Evolutionary conservation across 306 rosid genomes (phyloP).

Genomic region (Trifolium subterraneum): DNA sequence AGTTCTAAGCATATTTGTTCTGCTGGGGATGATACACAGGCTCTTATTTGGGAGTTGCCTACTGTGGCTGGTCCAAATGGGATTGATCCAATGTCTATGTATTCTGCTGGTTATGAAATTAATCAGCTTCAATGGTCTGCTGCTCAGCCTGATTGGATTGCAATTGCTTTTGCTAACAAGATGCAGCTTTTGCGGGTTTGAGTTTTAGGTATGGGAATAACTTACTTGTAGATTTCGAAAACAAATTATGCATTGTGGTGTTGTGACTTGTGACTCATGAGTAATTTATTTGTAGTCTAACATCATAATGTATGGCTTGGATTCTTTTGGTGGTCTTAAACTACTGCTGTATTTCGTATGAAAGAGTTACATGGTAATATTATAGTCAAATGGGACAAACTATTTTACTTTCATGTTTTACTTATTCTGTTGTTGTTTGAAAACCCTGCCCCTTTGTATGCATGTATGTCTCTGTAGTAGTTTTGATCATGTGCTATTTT

Average conservation of each 20-base stretch:
- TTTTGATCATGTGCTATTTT: conserved; percentile 2
- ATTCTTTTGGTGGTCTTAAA: conserved; percentile 18
- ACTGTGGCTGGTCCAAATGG: conserved; percentile 77
- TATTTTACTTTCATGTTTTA: conserved; percentile 12
- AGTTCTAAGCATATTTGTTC: conserved; percentile 75
- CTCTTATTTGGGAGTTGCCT: conserved; percentile 92
- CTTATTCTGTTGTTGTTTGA: conserved; percentile 2
- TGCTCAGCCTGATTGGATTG: conserved; percentile 88
- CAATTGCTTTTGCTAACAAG: conserved; percentile 82
- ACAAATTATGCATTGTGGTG: neutral
- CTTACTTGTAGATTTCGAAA: neutral
- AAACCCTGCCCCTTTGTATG: neutral
- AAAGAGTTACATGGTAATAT: neutral
- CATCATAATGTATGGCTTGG: conserved; percentile 4
- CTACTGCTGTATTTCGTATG: neutral
- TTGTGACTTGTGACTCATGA: neutral
- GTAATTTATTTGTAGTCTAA: neutral
- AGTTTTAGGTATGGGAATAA: conserved; percentile 43
- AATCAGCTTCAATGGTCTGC: conserved; percentile 95
- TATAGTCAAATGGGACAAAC: neutral
- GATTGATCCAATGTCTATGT: conserved; percentile 84
- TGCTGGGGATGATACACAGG: conserved; percentile 86
- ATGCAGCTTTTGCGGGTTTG: conserved; percentile 94
- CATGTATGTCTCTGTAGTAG: neutral
- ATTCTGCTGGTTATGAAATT: conserved; percentile 70